Evolutionary conservation across 73 alveolate species (phyloP), one percentile per base, ranked within the genome.

Genomic region (Uronychia setigera): DNA sequence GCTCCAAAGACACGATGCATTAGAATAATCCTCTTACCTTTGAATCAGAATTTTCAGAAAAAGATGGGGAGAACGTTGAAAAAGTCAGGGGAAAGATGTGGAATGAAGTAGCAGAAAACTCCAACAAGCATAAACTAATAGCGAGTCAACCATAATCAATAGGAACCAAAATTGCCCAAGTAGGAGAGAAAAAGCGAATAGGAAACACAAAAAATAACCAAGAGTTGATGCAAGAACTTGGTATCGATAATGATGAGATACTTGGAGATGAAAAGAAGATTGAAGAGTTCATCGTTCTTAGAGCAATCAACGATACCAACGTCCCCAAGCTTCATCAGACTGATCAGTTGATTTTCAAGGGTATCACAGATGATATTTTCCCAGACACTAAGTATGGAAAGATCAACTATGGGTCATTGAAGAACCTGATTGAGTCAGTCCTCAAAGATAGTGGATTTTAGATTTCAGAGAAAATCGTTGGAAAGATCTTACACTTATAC

Each of bases 221-320:
- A 60, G 60, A 88, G 46, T 29, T 89, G 60, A 89, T 84, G 89
- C 78, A 89, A 35, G 90, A 85, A 9, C 83, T 92, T n/a, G 96
- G 96, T 13, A 78, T 92, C 0, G 94, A 88, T 28, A 35, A 86
- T 0, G 91, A 78, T 1, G 93, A 88, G 60, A 74, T 80, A 25
- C 74, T 84, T 1, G 87, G 81, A 0, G 88, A 92, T 78, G 91
- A 84, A 32, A 88, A 83, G 75, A 89, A 87, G 59, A 77, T 88
- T 13, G 94, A 92, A 30, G 94, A 92, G 80, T 88, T 88, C 80
- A 88, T 92, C 57, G 92, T 92, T 0, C 77, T 95, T n/a, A 78
- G 97, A 80, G 98, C 99, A 28, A 93, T 95, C 86, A 91, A 91
- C 80, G 99, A 93, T 78, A 82, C 97, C 5, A 95, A 95, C 80